Conservation (phyloP, 306 rosid species). For the Glycine soja region DNA sequence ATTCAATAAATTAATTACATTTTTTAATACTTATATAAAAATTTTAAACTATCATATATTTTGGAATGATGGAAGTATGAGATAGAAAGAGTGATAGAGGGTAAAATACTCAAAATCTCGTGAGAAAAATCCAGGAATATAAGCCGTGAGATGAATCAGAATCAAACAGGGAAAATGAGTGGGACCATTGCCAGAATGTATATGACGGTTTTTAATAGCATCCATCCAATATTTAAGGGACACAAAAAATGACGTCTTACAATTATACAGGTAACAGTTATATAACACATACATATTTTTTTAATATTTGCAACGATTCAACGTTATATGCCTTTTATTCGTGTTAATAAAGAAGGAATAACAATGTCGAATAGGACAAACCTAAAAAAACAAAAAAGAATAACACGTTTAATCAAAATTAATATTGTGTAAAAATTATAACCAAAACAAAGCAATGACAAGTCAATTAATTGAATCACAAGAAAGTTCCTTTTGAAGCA, state of each 20-base stretch:
- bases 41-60: no score
- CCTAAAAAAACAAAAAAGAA: background rate
- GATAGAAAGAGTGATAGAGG: no score
- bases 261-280: background rate
- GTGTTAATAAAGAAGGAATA: conserved; percentile 31
- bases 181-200: conserved; percentile 46
- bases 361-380: conserved; percentile 13
- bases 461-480: background rate
- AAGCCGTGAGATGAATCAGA: conserved; percentile 29
- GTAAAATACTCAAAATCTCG: conserved; percentile 29
- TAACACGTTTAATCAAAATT: background rate
- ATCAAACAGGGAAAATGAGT: background rate
- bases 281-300: background rate
- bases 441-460: background rate
- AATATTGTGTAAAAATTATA: background rate
- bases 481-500: background rate
- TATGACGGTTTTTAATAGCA: conserved; percentile 5
- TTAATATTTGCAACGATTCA: conserved; percentile 3
- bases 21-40: no score
- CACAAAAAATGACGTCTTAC: conserved; percentile 1
- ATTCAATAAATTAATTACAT: no score
- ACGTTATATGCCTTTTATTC: conserved; percentile 11
- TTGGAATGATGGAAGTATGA: no score
- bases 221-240: conserved; percentile 7
- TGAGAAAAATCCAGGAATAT: conserved; percentile 20